A percentile compares a stretch with the other conserved stretches of the same genome.
These are phyloP conservation scores for Amaranthus tricolor DNA, from an alignment of 179 eudicot genomes.

Conservation along the genomic window DNA sequence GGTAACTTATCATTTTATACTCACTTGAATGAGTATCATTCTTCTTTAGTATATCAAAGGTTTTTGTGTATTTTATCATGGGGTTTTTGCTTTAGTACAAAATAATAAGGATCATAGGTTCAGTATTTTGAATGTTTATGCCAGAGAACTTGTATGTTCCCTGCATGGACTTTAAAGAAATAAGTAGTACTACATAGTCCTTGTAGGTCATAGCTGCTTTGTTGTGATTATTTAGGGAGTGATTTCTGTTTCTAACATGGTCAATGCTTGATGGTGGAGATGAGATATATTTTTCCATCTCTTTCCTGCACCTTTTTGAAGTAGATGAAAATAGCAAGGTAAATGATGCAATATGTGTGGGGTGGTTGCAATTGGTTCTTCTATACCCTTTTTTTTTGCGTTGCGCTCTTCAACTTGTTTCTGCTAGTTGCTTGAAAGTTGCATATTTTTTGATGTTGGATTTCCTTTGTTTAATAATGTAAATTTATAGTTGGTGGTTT, in stretches of 20 bases:
- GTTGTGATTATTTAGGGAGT: not conserved
- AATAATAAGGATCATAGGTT: not conserved
- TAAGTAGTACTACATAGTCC: not conserved
- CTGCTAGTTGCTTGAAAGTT: slow-evolving; percentile 8
- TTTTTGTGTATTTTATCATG: not conserved
- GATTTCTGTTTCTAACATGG: not conserved
- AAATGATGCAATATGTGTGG: not conserved
- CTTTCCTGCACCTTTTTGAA: not conserved
- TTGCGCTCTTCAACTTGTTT: not conserved
- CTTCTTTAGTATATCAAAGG: not conserved
- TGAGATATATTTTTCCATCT: not conserved
- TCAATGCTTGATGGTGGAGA: not conserved
- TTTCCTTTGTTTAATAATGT: slow-evolving; percentile 2
- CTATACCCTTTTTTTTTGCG: not conserved
- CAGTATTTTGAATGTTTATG: not conserved
- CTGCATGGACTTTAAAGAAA: not conserved
- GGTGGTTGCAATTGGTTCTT: not conserved
- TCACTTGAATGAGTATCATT: not conserved
- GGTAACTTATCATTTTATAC: slow-evolving; percentile 34
- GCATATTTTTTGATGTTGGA: not conserved
- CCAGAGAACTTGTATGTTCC: too few relatives aligned
- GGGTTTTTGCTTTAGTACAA: not conserved
- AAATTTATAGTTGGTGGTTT: slow-evolving; percentile 4
- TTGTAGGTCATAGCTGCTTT: not conserved
- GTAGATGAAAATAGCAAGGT: not conserved